Evolutionary conservation across 2,329 filamentous ascomycete genomes (phyloP).

Genomic region (Penicillium sp.): DNA sequence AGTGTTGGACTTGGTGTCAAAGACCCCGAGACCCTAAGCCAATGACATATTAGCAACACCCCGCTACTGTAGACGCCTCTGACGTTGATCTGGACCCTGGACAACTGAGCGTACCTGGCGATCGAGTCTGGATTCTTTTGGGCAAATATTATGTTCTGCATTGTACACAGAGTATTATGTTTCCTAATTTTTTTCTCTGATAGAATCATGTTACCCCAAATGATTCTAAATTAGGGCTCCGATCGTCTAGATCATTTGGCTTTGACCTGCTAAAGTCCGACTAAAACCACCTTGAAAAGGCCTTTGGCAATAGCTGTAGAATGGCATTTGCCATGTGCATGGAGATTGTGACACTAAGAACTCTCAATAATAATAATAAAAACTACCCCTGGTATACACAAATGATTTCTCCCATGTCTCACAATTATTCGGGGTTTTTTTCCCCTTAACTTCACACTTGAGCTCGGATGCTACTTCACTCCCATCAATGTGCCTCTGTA

Average conservation of each 20-base stretch:
- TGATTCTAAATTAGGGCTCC: not conserved
- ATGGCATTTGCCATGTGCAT: not conserved
- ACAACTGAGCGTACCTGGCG: slow-evolving; percentile 17
- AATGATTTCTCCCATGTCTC: slow-evolving; percentile 14
- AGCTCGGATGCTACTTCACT: not conserved
- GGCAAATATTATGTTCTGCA: not conserved
- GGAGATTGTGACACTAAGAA: slow-evolving; percentile 3
- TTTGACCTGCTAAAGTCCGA: not conserved
- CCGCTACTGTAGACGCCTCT: slow-evolving; percentile 20
- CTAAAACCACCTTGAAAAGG: slow-evolving; percentile 10
- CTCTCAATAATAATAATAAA: not conserved
- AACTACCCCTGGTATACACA: slow-evolving; percentile 11
- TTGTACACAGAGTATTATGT: not conserved
- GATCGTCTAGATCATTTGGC: slow-evolving; percentile 11
- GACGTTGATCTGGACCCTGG: slow-evolving; percentile 16
- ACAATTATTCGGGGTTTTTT: not conserved
- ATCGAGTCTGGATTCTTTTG: slow-evolving; percentile 20
- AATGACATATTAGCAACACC: not conserved
- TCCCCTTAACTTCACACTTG: not conserved
- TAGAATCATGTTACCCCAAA: too few relatives aligned
- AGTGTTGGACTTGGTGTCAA: not conserved
- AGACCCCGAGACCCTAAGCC: not conserved
- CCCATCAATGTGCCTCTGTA: not conserved
- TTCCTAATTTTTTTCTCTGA: too few relatives aligned
- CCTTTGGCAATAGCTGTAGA: slow-evolving; percentile 1